Conservation (phyloP, 2,329 filamentous ascomycete species). For the Pochonia chlamydosporia region DNA sequence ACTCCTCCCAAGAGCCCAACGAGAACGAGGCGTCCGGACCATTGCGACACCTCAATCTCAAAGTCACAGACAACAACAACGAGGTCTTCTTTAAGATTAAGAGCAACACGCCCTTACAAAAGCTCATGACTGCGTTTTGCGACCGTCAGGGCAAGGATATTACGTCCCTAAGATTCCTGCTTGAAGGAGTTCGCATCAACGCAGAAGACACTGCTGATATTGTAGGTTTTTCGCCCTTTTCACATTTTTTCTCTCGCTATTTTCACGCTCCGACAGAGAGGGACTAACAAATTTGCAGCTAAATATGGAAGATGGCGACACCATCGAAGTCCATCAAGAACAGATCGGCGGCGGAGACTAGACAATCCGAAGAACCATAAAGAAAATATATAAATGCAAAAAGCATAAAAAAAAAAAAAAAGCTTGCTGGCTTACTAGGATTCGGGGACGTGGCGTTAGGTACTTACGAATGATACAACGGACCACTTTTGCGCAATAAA, state of each 20-base stretch:
- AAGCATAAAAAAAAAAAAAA: too few species aligned
- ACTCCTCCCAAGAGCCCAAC: constrained; percentile 39
- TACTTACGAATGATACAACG: neutral
- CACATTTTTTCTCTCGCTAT: too few species aligned
- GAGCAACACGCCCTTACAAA: constrained; percentile 89
- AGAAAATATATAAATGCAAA: too few species aligned
- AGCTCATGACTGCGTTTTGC: constrained; percentile 97
- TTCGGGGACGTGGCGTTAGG: too few species aligned
- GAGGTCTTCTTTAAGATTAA: constrained; percentile 99
- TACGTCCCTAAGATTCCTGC: constrained; percentile 84
- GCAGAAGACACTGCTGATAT: constrained; percentile 84
- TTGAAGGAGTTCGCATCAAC: constrained; percentile 91
- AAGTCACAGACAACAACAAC: constrained; percentile 98
- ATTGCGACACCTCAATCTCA: constrained; percentile 93
- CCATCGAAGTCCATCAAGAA: constrained; percentile 95
- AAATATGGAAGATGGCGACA: constrained; percentile 95
- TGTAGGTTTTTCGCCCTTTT: constrained; percentile 50
- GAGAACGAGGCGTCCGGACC: constrained; percentile 39
- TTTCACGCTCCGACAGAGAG: neutral
- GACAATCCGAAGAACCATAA: too few species aligned
- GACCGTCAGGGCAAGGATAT: constrained; percentile 88
- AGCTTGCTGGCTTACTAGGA: too few species aligned
- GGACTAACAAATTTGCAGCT: constrained; percentile 49
- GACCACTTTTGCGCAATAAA: neutral
- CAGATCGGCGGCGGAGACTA: constrained; percentile 72